phyloP scores from a whole-genome alignment of 2,329 filamentous ascomycete genomes.

The Pseudopyrenochaeta lycopersici region DNA sequence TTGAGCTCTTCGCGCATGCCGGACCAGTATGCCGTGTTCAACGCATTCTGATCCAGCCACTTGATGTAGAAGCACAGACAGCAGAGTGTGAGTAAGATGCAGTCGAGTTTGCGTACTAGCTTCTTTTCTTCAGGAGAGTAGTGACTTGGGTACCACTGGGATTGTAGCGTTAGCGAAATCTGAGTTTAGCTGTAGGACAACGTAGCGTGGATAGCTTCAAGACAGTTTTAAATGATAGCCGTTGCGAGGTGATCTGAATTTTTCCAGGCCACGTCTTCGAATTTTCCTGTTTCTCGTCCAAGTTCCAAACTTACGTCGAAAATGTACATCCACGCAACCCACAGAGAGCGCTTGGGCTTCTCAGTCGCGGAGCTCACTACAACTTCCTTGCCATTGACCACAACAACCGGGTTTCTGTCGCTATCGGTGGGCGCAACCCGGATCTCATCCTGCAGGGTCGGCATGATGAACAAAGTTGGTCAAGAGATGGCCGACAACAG shows the following conservation, averaged over 20 bases:
- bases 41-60: constrained; percentile 30
- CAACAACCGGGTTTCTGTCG: constrained; percentile 7
- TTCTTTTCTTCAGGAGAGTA: constrained; percentile 29
- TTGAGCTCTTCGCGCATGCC: constrained; percentile 30
- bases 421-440: constrained; percentile 1
- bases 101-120: constrained; percentile 27
- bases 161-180: too few relatives aligned
- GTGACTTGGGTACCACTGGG: constrained; percentile 29
- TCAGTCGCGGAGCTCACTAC: constrained; percentile 30
- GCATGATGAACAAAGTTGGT: background rate
- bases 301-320: constrained; percentile 17
- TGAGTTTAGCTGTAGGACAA: too few relatives aligned
- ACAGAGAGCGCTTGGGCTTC: constrained; percentile 20
- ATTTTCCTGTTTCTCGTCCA: too few relatives aligned
- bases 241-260: too few relatives aligned
- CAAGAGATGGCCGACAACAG: background rate
- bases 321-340: constrained; percentile 29
- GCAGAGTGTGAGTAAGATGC: constrained; percentile 26
- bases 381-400: constrained; percentile 22
- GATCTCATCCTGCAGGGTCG: constrained; percentile 4
- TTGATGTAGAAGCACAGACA: constrained; percentile 35
- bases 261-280: too few relatives aligned
- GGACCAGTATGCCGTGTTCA: constrained; percentile 29
- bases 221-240: too few relatives aligned
- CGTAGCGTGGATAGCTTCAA: too few relatives aligned